Evolutionary conservation across 768 basidiomycete species (phyloP).

Genomic region (Trametes cubensis): DNA sequence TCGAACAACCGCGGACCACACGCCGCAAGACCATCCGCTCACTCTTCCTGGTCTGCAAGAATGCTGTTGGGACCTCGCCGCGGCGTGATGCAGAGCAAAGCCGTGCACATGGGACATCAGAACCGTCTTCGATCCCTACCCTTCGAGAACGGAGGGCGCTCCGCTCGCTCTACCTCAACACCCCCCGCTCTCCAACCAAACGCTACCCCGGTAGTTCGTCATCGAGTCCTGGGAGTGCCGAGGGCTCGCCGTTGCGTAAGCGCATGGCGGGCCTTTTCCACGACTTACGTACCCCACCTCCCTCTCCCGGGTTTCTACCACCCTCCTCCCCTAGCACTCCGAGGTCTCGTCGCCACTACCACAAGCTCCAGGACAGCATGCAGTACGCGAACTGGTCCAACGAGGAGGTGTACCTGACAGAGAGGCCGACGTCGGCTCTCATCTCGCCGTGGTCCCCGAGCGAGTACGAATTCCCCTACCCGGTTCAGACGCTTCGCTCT

Average conservation of each 20-base stretch:
- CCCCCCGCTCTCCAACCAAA: conserved; percentile 1
- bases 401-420: conserved; percentile 7
- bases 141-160: conserved; percentile 18
- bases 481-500: conserved; percentile 6
- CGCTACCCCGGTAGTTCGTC: conserved; percentile 9
- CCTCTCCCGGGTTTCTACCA: conserved; percentile 11
- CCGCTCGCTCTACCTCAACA: conserved; percentile 16
- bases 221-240: background rate
- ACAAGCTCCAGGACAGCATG: conserved; percentile 14
- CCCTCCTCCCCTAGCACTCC: background rate
- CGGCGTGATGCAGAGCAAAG: too few species aligned
- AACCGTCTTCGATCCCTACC: background rate
- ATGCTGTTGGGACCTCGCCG: background rate
- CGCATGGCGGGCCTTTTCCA: conserved; percentile 28
- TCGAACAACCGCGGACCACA: background rate
- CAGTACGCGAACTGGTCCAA: conserved; percentile 14
- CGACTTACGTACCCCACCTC: background rate
- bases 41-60: conserved; percentile 21
- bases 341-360: conserved; percentile 13
- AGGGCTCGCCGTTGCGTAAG: conserved; percentile 12
- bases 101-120: too few species aligned
- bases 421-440: conserved; percentile 24
- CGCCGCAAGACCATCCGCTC: conserved; percentile 9
- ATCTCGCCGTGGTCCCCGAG: conserved; percentile 32
- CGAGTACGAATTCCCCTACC: conserved; percentile 27